These are phyloP conservation scores for Malbranchea zuffiana DNA, from an alignment of 2,329 filamentous ascomycete species.

Conservation along the genomic window DNA sequence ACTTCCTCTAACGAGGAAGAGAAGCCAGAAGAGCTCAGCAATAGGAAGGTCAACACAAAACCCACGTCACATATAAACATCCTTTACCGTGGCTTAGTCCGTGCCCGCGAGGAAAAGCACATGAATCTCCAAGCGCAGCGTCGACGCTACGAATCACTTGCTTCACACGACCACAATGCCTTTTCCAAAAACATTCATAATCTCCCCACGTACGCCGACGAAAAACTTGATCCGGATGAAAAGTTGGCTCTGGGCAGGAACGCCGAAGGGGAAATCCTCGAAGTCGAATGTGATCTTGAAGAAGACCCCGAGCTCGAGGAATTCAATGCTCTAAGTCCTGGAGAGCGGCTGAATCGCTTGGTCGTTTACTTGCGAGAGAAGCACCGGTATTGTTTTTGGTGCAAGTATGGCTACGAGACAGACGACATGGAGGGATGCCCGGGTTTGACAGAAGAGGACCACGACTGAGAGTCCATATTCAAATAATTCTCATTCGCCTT, in stretches of 20 bases:
- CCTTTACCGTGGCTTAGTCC: conserved; percentile 66
- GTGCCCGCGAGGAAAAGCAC: conserved; percentile 58
- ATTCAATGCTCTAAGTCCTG: conserved; percentile 59
- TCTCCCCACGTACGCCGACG: conserved; percentile 41
- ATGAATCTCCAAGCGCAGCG: conserved; percentile 54
- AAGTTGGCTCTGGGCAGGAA: conserved; percentile 53
- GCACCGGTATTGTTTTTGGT: conserved; percentile 90
- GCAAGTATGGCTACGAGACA: conserved; percentile 65
- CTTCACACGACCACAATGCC: conserved; percentile 22
- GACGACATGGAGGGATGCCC: conserved; percentile 80
- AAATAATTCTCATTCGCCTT: too few species aligned
- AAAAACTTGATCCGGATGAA: conserved; percentile 62
- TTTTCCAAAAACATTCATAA: conserved; percentile 20
- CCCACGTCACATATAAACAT: conserved; percentile 61
- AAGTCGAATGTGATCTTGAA: conserved; percentile 44
- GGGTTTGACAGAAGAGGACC: conserved; percentile 74
- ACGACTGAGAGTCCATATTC: conserved; percentile 44
- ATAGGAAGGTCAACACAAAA: conserved; percentile 26
- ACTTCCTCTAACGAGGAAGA: not conserved
- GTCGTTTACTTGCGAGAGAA: conserved; percentile 59
- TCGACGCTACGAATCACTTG: conserved; percentile 54
- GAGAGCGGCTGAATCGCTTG: conserved; percentile 55
- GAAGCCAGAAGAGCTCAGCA: conserved; percentile 9
- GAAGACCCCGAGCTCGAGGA: conserved; percentile 69
- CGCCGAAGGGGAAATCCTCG: conserved; percentile 32